phyloP scores from a whole-genome alignment of 768 basidiomycete species.

The Phlebiopsis gigantea region DNA sequence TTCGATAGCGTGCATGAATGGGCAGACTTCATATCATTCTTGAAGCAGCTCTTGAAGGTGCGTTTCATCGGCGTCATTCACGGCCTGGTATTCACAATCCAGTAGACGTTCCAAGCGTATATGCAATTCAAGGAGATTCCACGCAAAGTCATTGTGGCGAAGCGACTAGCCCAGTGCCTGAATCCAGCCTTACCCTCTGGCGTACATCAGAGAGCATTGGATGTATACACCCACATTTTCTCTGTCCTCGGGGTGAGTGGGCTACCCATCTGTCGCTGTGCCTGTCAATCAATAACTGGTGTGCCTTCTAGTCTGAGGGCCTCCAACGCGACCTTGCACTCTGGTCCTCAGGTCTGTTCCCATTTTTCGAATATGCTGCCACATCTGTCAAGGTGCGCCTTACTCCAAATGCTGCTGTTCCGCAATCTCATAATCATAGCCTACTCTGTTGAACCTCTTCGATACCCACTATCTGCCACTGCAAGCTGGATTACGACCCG shows the following conservation, averaged over 20 bases:
- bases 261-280: not conserved
- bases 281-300: not conserved
- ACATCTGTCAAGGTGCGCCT: constrained; percentile 85
- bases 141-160: constrained; percentile 88
- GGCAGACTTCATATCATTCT: constrained; percentile 98
- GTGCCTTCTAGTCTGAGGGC: constrained; percentile 64
- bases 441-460: constrained; percentile 85
- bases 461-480: constrained; percentile 90
- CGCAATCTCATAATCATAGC: constrained; percentile 40
- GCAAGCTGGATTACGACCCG: constrained; percentile 72
- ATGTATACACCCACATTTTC: constrained; percentile 91
- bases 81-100: not conserved
- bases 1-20: constrained; percentile 98
- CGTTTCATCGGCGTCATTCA: constrained; percentile 8
- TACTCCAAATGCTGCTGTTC: not conserved
- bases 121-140: constrained; percentile 97
- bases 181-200: constrained; percentile 97
- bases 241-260: constrained; percentile 79
- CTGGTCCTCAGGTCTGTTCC: constrained; percentile 96
- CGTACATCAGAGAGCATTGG: constrained; percentile 93
- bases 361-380: constrained; percentile 98
- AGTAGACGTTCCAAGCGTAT: constrained; percentile 86
- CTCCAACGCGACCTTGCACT: constrained; percentile 79
- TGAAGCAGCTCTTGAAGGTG: constrained; percentile 91
- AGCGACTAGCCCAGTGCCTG: constrained; percentile 91